Evolutionary conservation across 1,139 yeast genomes (phyloP), one percentile per base, ranked within the genome.

Genomic region (Protomyces gravidus): DNA sequence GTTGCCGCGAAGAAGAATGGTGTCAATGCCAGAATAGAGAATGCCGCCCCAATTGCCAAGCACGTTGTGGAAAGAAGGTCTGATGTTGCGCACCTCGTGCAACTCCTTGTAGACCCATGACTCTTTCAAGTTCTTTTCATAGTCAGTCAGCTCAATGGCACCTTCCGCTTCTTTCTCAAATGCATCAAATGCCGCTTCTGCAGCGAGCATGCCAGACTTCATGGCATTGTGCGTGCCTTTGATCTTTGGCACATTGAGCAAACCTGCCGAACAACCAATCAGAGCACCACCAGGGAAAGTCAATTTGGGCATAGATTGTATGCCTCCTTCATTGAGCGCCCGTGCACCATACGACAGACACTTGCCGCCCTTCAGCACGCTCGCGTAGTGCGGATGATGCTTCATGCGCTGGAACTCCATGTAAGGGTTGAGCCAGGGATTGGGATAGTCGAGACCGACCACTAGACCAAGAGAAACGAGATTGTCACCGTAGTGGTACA

Each of bases 181-280:
- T 48, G 73, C 77, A n/a, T 80, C 79, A 67, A 77, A 89, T 45
- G 89, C 86, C 26, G 80, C 71, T 68, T 92, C 97, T 1, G 97
- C 98, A 1, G 97, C 98, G 30, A 92, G 74, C 78, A 92, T 85
- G 39, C 97, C 98, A 9, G 94, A 80, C 72, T 90, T 92, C 81
- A 92, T 86, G 2, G 98, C 97, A 0, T 97, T 90, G 71, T 92
- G 98, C 0, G 97, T 85, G n/a, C 98, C 98, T 74, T 92, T 92
- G 68, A 92, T 86, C 71, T 92, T 92, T 49, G 98, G 97, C 49
- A 92, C 97, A 71, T 92, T 92, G 79, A 92, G 81, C 71, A 92
- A 90, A 0, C 98, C 98, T 6, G 98, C 98, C 58, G 94, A 76
- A 64, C 96, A 94, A 32, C 98, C 98, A 45, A 92, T 92, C 27